Conservation (phyloP, 306 rosid genomes). For the Vigna reflexopilosa region DNA sequence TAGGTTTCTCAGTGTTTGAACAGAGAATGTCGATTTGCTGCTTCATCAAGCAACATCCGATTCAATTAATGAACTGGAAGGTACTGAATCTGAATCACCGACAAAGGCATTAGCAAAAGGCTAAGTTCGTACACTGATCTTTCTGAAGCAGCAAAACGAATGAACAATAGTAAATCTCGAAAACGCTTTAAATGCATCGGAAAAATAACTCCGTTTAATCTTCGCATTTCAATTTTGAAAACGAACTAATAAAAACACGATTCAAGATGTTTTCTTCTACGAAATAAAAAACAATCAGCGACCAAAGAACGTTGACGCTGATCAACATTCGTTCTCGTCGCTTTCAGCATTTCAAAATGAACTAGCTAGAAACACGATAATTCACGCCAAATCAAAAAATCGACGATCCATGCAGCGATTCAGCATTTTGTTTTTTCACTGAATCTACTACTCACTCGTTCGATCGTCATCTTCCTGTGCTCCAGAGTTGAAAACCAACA, state of each 20-base stretch:
- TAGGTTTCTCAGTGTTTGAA: conserved; percentile 22
- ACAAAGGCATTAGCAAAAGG: not conserved
- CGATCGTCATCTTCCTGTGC: not conserved
- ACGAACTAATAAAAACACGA: not conserved
- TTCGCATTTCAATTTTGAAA: not conserved
- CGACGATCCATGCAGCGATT: not conserved
- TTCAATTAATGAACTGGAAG: not conserved
- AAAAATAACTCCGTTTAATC: not conserved
- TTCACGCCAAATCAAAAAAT: not conserved
- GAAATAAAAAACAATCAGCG: not conserved
- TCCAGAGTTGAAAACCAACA: not conserved
- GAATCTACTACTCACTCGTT: conserved; percentile 24
- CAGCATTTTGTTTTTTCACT: not conserved
- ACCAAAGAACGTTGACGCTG: not conserved
- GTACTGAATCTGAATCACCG: conserved; percentile 22
- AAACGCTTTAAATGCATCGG: conserved; percentile 15
- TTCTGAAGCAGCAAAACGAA: conserved; percentile 17
- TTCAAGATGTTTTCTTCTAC: not conserved
- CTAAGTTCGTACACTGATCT: not conserved
- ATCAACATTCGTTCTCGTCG: not conserved
- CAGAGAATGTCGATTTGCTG: conserved; percentile 10
- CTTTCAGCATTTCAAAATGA: not conserved
- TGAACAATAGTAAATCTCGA: not conserved
- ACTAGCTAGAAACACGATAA: not conserved
- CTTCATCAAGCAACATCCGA: not conserved